Percentiles rank a stretch among this genome's conserved stretches.
These are phyloP conservation scores for Teratosphaeria destructans DNA, from an alignment of 2,329 filamentous ascomycete species.

Conservation along the genomic window DNA sequence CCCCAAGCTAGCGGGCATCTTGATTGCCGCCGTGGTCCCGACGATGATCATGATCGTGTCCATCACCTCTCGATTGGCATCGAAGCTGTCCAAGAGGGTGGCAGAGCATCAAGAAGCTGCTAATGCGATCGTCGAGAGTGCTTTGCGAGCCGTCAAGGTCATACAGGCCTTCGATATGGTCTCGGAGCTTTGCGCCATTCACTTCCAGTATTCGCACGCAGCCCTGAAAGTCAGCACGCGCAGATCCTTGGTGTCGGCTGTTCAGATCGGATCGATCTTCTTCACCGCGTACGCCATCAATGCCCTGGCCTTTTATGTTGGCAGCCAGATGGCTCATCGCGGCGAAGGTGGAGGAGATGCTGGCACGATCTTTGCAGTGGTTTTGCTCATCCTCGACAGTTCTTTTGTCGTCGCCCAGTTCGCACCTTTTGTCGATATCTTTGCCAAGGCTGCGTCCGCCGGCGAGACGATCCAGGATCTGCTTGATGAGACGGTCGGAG, in stretches of 20 bases:
- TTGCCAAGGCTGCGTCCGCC: conserved; percentile 43
- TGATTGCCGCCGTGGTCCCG: conserved; percentile 39
- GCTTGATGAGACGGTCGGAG: conserved; percentile 22
- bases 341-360: conserved; percentile 26
- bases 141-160: conserved; percentile 36
- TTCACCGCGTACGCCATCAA: conserved; percentile 38
- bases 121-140: conserved; percentile 35
- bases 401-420: conserved; percentile 54
- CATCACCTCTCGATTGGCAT: conserved; percentile 32
- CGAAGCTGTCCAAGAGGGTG: conserved; percentile 30
- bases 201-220: conserved; percentile 24
- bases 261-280: conserved; percentile 34
- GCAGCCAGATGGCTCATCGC: conserved; percentile 21
- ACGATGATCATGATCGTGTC: conserved; percentile 35
- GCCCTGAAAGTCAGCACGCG: conserved; percentile 29
- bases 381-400: conserved; percentile 54
- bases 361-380: conserved; percentile 51
- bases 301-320: conserved; percentile 37
- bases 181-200: conserved; percentile 29
- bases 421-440: conserved; percentile 51
- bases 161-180: conserved; percentile 40
- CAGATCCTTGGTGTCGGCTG: conserved; percentile 31
- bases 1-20: conserved; percentile 31
- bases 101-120: conserved; percentile 32
- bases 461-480: conserved; percentile 36